Evolutionary conservation across 2,329 filamentous ascomycete species (phyloP).

Genomic region (Xylaria polymorpha): DNA sequence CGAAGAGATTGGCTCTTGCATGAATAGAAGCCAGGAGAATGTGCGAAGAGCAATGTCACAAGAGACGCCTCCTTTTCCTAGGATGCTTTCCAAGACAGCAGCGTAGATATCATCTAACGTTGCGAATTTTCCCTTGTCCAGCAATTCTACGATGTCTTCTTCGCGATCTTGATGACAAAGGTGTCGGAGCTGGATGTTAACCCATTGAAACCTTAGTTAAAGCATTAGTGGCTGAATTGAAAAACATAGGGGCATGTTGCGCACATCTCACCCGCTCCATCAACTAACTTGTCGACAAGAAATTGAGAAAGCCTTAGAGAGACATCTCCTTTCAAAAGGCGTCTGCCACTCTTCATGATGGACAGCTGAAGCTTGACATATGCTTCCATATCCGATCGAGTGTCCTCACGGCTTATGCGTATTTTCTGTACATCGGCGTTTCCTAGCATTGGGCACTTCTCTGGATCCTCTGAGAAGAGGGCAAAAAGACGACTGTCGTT

Average conservation of each 20-base stretch:
- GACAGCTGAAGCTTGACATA: background rate
- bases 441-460: background rate
- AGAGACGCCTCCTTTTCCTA: background rate
- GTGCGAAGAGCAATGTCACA: background rate
- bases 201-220: background rate
- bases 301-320: background rate
- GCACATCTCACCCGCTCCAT: background rate
- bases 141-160: background rate
- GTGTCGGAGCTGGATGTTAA: background rate
- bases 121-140: background rate
- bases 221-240: background rate
- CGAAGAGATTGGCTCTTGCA: background rate
- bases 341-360: background rate
- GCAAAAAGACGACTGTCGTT: background rate
- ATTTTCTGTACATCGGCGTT: background rate
- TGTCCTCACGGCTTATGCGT: background rate
- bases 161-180: background rate
- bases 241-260: background rate
- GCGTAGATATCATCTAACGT: background rate
- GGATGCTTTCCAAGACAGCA: background rate
- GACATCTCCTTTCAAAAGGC: background rate
- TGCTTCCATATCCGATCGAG: background rate
- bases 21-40: background rate
- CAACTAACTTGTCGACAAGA: background rate
- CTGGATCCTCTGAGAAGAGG: background rate